Evolutionary conservation across 2,329 filamentous ascomycete species (phyloP), one percentile per base, ranked within the genome.

Genomic region (Xylaria sp.): DNA sequence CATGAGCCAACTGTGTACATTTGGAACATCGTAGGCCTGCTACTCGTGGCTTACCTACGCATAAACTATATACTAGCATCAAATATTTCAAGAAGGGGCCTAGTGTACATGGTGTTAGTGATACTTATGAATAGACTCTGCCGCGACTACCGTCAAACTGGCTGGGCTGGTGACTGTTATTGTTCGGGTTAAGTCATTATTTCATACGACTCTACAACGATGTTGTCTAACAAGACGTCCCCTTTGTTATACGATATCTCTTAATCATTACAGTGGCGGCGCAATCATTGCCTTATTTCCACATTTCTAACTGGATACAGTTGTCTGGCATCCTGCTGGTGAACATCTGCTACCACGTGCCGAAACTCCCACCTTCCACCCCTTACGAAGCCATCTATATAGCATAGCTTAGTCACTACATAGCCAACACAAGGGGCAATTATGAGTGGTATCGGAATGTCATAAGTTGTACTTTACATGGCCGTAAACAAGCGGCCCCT

Each of bases 401-500:
- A n/a, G 29, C 9, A 34, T 34, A 13, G 5, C 3, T 13, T 4
- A 34, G 8, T 13, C 29, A 13, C 9, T 11, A 7, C 3, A 13
- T 13, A 34, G 29, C 16, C 4, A 34, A 34, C 5, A 34, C 9
- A 34, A 34, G 29, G 29, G 16, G 26, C 37, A 16, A n/a, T 16
- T 48, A 40, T 45, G 60, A 63, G 60, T 63, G 55, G 61, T 62
- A 63, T 64, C 38, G 44, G 46, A 39, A 44, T 42, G 52, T 57
- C 48, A 63, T 67, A 66, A 63, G 52, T 63, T 62, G 59, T 66
- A 60, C 56, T 62, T 48, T 67, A 65, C 63, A 67, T 44, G 44
- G 50, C 50, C 40, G 41, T 42, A 7, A 38, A 13, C 41, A 46
- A 41, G 47, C 22, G 24, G 34, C 5, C 4, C 52, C 45, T 52